A percentile compares a stretch with the other conserved stretches of the same genome.
phyloP scores from a whole-genome alignment of 805 yeast genomes.

The Zygotorulaspora chibaensis region DNA sequence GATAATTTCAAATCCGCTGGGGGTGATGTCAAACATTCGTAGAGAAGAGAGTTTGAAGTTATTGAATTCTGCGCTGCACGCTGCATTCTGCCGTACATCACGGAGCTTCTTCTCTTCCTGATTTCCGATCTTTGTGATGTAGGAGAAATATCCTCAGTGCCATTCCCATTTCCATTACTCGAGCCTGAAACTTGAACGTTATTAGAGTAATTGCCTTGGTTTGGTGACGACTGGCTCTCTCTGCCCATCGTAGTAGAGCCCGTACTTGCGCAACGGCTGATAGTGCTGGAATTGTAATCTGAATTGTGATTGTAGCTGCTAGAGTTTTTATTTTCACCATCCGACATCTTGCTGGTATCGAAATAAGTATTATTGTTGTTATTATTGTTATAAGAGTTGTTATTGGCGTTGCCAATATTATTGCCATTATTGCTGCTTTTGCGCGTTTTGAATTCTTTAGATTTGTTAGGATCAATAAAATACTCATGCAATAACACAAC shows the following conservation, averaged over 20 bases:
- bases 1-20: conserved; percentile 3
- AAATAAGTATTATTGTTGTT: not conserved
- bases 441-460: conserved; percentile 23
- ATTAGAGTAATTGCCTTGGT: not conserved
- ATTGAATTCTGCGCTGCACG: conserved; percentile 21
- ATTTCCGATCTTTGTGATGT: conserved; percentile 18
- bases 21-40: conserved; percentile 16
- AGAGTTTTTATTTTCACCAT: not conserved
- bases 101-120: conserved; percentile 24
- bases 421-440: conserved; percentile 8
- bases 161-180: not conserved
- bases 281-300: not conserved
- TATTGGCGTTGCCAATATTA: not conserved
- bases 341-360: not conserved
- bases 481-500: conserved; percentile 23
- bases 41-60: conserved; percentile 19
- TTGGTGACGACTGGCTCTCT: not conserved
- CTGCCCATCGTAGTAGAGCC: not conserved
- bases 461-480: conserved; percentile 25
- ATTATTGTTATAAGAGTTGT: not conserved
- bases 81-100: conserved; percentile 23
- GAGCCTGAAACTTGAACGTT: not conserved
- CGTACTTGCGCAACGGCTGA: not conserved
- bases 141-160: not conserved
- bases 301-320: not conserved